Evolutionary conservation across 1,284 basidiomycete genomes (phyloP), one percentile per base, ranked within the genome.

Genomic region (Schizophyllum amplum): DNA sequence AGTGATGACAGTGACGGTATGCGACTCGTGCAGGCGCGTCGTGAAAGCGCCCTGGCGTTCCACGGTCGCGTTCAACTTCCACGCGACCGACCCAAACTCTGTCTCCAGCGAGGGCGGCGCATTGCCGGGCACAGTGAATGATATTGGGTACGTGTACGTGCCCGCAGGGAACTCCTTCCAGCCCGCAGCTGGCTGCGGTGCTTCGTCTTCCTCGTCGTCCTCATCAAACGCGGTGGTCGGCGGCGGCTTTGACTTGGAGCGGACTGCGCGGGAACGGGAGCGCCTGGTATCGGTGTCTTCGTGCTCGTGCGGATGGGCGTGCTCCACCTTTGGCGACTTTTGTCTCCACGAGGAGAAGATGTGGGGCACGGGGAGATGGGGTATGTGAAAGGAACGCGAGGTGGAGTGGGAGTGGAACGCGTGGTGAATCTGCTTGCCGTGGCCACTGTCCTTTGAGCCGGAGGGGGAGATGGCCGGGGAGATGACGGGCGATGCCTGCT

Each of bases 121-220:
- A 59, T 83, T 81, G 3, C 84, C 77, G 0, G 95, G 93, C 52
- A 99, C 84, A 4, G 86, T 78, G 69, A 98, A 92, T n/a, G 90
- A 91, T 65, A 99, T 91, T 1, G 95, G 94, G 69, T 94, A 99
- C 47, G 89, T 94, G 69, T 98, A 98, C 5, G 85, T 88, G 48
- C 48, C 48, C 24, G 48, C 21, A 21, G 20, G 20, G 48, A 50
- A 50, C 48, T 50, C 48, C 24, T 50, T 50, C 48, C 48, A 50
- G 9, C 48, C 48, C 33, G 17, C 11, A 42, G 33, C 11, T 3
- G 33, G 33, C 9, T 50, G 15, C 24, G 21, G 48, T 50, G 48
- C 20, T 13, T 50, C 48, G 24, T 50, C 48, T 42, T 42, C 33
- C 33, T 42, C 48, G 48, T 22, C 48, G 11, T 50, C 24, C 42